phyloP scores from a whole-genome alignment of 2,329 filamentous ascomycete genomes.

The Uncinocarpus reesii region DNA sequence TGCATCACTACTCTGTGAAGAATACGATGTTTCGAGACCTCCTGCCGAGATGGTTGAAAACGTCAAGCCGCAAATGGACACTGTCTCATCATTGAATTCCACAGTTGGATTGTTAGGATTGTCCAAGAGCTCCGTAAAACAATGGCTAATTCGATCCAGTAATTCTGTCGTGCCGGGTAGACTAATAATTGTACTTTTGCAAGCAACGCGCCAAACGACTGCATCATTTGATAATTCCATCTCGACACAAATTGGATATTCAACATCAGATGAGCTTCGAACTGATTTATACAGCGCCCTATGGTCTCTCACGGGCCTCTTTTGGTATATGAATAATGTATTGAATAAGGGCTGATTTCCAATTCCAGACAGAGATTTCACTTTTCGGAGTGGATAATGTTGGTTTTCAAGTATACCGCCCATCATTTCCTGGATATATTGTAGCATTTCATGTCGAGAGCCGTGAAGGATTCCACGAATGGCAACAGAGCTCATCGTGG shows the following conservation, averaged over 20 bases:
- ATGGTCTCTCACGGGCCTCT: constrained; percentile 33
- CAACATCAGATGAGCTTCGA: constrained; percentile 55
- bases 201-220: constrained; percentile 63
- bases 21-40: background rate
- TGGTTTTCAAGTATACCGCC: constrained; percentile 59
- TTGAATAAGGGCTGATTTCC: constrained; percentile 47
- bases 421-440: constrained; percentile 62
- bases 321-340: constrained; percentile 58
- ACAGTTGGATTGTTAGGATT: constrained; percentile 45
- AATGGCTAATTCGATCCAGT: constrained; percentile 49
- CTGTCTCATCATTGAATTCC: constrained; percentile 40
- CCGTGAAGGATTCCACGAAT: constrained; percentile 65
- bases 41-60: constrained; percentile 16
- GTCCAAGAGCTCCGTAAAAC: constrained; percentile 48
- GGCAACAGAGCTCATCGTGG: constrained; percentile 83
- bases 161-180: constrained; percentile 41
- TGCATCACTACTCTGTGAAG: background rate
- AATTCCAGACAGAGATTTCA: constrained; percentile 44
- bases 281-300: constrained; percentile 51
- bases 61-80: constrained; percentile 56
- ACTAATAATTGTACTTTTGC: constrained; percentile 49
- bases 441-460: constrained; percentile 52
- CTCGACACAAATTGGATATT: constrained; percentile 75
- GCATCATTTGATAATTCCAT: constrained; percentile 52
- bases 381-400: constrained; percentile 64